Conservation (phyloP, 805 yeast genomes). For the Kuraishia piskuri region DNA sequence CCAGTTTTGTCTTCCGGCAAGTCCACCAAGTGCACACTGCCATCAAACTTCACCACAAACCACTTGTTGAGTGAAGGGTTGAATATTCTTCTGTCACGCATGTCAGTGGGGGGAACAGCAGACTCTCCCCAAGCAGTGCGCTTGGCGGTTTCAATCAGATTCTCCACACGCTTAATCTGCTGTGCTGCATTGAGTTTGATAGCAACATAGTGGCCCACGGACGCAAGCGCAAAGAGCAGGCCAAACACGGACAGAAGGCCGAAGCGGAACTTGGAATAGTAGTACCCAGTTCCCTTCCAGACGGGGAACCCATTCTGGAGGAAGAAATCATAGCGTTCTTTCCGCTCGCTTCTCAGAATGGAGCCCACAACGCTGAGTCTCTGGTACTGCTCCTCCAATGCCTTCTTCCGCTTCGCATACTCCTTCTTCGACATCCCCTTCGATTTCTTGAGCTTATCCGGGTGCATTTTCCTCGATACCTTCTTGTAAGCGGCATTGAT, state of each 20-base stretch:
- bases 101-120: constrained; percentile 38
- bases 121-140: constrained; percentile 41
- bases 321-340: constrained; percentile 79
- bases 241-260: constrained; percentile 42
- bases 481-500: constrained; percentile 62
- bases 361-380: constrained; percentile 69
- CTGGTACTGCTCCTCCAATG: constrained; percentile 65
- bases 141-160: constrained; percentile 42
- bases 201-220: constrained; percentile 50
- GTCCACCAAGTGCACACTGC: constrained; percentile 45
- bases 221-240: constrained; percentile 41
- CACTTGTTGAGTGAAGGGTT: constrained; percentile 37
- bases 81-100: constrained; percentile 32
- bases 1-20: constrained; percentile 21
- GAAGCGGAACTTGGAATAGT: constrained; percentile 62
- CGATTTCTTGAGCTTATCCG: constrained; percentile 57
- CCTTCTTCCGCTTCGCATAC: constrained; percentile 24
- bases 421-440: constrained; percentile 21
- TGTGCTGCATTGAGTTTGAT: constrained; percentile 46
- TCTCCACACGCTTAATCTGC: constrained; percentile 46
- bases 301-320: constrained; percentile 78
- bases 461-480: constrained; percentile 68
- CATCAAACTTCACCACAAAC: constrained; percentile 49
- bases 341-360: constrained; percentile 54
- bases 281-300: constrained; percentile 63